A percentile compares a stretch with the other conserved stretches of the same genome.
Evolutionary conservation across 1,284 basidiomycete species (phyloP).

Genomic region (Ceratobasidium sp.): DNA sequence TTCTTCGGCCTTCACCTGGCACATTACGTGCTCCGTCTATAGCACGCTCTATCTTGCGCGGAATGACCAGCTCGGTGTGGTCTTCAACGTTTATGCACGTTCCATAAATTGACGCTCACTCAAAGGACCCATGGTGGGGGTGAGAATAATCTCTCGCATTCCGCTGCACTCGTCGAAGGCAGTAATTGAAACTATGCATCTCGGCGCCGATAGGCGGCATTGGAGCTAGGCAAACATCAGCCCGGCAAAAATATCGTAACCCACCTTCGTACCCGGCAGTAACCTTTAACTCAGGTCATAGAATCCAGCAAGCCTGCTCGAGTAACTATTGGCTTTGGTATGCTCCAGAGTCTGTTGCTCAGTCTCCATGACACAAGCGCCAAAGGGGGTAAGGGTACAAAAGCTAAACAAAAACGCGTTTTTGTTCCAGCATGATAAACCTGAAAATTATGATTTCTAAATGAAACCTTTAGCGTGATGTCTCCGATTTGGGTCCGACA

Average conservation of each 20-base stretch:
- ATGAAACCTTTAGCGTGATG: too few species aligned
- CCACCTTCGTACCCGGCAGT: background rate
- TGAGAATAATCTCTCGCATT: conserved; percentile 97
- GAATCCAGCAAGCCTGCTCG: conserved; percentile 10
- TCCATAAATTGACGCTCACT: conserved; percentile 37
- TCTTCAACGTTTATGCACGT: conserved; percentile 51
- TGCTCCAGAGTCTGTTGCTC: conserved; percentile 10
- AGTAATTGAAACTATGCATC: conserved; percentile 89
- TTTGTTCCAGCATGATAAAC: conserved; percentile 70
- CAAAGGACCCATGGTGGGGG: conserved; percentile 60
- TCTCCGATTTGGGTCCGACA: too few species aligned
- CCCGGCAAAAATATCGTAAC: conserved; percentile 44
- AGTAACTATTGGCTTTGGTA: conserved; percentile 16
- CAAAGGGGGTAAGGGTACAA: conserved; percentile 37
- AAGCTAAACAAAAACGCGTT: conserved; percentile 61
- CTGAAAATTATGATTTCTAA: conserved; percentile 67
- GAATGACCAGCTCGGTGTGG: conserved; percentile 46
- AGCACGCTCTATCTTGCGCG: conserved; percentile 77
- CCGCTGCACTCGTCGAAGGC: conserved; percentile 85
- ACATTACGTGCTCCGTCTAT: conserved; percentile 75
- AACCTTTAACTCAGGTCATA: background rate
- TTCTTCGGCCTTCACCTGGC: conserved; percentile 70
- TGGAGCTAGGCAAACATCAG: conserved; percentile 78
- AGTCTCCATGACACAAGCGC: conserved; percentile 23
- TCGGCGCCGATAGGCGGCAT: conserved; percentile 93